Conservation (phyloP, 2,329 filamentous ascomycete genomes). For the Pezicula neosporulosa region DNA sequence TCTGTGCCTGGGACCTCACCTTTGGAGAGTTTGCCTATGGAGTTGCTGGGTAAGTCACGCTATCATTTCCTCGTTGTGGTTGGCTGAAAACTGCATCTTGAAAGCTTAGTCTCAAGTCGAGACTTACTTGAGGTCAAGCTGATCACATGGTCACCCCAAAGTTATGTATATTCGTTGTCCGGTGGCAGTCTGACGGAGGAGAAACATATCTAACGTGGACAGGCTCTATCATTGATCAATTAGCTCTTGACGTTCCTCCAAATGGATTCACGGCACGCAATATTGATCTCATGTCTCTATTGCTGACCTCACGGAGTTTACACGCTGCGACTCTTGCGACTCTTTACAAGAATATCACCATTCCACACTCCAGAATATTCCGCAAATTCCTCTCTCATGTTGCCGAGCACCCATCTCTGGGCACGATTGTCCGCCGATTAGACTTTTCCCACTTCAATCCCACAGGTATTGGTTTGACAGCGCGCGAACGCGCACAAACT, state of each 20-base stretch:
- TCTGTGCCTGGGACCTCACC: conserved; percentile 44
- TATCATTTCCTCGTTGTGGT: conserved; percentile 3
- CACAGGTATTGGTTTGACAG: conserved; percentile 70
- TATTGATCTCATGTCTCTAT: conserved; percentile 71
- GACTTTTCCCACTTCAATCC: conserved; percentile 88
- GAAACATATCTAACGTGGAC: conserved; percentile 13
- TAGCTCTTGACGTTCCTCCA: conserved; percentile 71
- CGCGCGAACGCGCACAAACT: conserved; percentile 70
- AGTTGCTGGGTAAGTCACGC: conserved; percentile 62
- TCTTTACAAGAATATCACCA: conserved; percentile 75
- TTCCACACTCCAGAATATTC: conserved; percentile 80
- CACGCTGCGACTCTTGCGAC: conserved; percentile 71
- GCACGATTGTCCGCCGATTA: conserved; percentile 71
- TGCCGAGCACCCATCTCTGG: conserved; percentile 61
- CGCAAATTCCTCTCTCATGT: conserved; percentile 75
- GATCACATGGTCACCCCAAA: background rate
- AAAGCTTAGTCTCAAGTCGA: conserved; percentile 10
- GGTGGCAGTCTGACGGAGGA: conserved; percentile 2
- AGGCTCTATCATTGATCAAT: conserved; percentile 72
- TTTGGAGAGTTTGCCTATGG: conserved; percentile 66
- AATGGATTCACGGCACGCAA: conserved; percentile 75
- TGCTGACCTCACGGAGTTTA: conserved; percentile 72
- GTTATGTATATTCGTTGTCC: background rate
- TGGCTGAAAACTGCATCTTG: conserved; percentile 6
- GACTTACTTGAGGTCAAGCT: conserved; percentile 4